phyloP scores from a whole-genome alignment of 164 flowering plant genomes.

The Kalanchoe fedtschenkoi region DNA sequence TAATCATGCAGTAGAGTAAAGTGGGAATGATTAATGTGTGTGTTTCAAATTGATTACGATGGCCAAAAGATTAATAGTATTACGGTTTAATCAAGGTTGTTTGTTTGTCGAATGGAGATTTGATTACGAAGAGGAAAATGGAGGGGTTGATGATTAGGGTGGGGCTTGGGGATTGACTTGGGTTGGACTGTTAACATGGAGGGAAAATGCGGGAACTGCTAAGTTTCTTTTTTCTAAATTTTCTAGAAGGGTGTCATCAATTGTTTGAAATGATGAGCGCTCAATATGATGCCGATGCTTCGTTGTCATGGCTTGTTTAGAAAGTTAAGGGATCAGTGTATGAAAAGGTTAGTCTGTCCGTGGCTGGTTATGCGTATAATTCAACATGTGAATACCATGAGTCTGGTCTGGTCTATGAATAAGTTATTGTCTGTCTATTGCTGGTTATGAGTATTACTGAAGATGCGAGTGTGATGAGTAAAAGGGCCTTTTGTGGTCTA shows the following conservation, averaged over 20 bases:
- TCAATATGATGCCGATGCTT: not conserved
- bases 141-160: not conserved
- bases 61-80: not conserved
- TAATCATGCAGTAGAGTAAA: not conserved
- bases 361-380: not conserved
- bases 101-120: not conserved
- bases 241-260: not conserved
- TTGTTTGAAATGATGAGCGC: not conserved
- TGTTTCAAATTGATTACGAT: not conserved
- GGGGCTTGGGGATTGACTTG: not conserved
- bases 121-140: not conserved
- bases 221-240: not conserved
- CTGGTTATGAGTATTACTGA: not conserved
- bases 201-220: slow-evolving; percentile 1
- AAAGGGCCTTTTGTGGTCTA: not conserved
- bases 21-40: not conserved
- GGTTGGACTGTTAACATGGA: not conserved
- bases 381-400: not conserved
- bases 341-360: not conserved
- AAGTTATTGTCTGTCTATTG: not conserved
- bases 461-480: not conserved
- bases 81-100: not conserved
- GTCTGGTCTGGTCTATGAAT: not conserved
- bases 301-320: not conserved
- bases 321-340: not conserved